These are phyloP conservation scores for Fraxinus baroniana DNA, from an alignment of 305 asterid genomes.

Conservation along the genomic window DNA sequence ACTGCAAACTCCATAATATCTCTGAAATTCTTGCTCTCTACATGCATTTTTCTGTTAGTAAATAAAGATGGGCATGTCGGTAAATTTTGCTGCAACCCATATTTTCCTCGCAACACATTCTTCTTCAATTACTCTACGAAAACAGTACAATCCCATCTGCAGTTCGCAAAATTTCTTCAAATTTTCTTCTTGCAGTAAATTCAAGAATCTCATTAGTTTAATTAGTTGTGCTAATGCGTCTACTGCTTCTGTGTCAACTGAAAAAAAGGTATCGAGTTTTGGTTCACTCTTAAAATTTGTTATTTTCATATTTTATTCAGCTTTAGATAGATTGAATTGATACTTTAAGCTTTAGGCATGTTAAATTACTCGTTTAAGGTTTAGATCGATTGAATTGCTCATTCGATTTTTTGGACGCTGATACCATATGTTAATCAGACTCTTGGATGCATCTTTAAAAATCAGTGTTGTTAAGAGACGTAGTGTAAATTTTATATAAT, in stretches of 20 bases:
- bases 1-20: conserved; percentile 10
- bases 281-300: neutral
- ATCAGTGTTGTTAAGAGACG: neutral
- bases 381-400: neutral
- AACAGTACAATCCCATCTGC: conserved; percentile 22
- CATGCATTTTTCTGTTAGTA: neutral
- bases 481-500: neutral
- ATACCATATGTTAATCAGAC: neutral
- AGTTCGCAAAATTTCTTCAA: conserved; percentile 11
- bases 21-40: neutral
- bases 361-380: neutral
- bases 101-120: conserved; percentile 25
- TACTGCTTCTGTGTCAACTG: conserved; percentile 33
- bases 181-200: conserved; percentile 6
- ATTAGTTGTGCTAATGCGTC: conserved; percentile 26
- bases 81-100: conserved; percentile 29
- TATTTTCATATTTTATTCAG: neutral
- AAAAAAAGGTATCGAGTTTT: conserved; percentile 21
- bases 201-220: conserved; percentile 16
- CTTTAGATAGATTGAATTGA: neutral
- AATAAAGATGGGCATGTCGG: conserved; percentile 29
- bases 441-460: neutral
- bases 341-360: neutral
- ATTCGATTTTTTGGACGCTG: neutral
- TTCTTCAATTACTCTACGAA: conserved; percentile 24